Evolutionary conservation across 768 basidiomycete genomes (phyloP).

Genomic region (Atractiella rhizophila): DNA sequence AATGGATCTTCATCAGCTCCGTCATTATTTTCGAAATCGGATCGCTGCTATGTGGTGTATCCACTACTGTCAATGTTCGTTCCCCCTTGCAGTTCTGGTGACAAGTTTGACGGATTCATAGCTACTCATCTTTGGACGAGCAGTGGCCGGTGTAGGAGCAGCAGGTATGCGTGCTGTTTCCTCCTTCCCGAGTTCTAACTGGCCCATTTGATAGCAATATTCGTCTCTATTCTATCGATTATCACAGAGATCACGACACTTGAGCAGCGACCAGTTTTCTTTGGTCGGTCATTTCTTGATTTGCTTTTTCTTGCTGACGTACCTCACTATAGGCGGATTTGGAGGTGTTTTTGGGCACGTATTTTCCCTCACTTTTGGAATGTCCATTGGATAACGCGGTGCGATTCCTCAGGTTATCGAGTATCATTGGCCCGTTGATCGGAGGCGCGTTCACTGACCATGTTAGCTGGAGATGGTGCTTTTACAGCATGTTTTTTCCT

Average conservation of each 20-base stretch:
- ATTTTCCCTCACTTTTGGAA: constrained; percentile 20
- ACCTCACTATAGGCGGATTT: too few relatives aligned
- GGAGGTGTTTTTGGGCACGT: constrained; percentile 25
- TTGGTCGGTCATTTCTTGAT: too few relatives aligned
- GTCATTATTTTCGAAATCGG: constrained; percentile 21
- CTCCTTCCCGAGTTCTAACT: too few relatives aligned
- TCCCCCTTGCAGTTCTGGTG: too few relatives aligned
- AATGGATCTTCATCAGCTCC: constrained; percentile 16
- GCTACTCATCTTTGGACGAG: constrained; percentile 28
- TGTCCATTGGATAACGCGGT: constrained; percentile 21
- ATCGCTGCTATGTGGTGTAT: constrained; percentile 25
- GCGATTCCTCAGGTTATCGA: constrained; percentile 22
- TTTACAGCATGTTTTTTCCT: constrained; percentile 11
- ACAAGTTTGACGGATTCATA: too few relatives aligned
- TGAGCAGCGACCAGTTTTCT: constrained; percentile 18
- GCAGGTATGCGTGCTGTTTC: constrained; percentile 26
- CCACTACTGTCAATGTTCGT: constrained; percentile 16
- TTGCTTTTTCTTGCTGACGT: too few relatives aligned
- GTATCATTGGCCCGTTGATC: constrained; percentile 21
- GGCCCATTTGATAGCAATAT: too few relatives aligned
- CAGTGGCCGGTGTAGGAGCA: constrained; percentile 28
- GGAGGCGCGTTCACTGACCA: constrained; percentile 22
- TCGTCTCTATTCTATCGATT: constrained; percentile 13
- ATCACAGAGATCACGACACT: constrained; percentile 19
- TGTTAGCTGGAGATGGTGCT: constrained; percentile 34